Conservation (phyloP, 148 eudicot genomes). For the Polygonum aviculare region DNA sequence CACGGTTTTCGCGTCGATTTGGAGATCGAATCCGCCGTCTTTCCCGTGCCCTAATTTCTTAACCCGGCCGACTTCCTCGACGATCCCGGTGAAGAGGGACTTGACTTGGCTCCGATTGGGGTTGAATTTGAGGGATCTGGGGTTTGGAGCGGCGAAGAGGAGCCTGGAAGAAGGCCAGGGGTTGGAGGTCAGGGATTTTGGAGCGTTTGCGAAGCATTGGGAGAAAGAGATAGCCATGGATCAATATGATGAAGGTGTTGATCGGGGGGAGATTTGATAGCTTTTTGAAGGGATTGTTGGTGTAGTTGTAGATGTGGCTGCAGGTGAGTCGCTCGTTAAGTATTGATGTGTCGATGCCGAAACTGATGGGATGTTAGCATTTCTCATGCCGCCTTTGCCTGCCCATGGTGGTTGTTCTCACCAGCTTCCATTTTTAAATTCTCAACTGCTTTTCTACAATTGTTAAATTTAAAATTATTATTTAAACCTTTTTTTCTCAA, state of each 20-base stretch:
- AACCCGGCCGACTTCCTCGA: slow-evolving; percentile 75
- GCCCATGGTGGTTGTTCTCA: too few relatives aligned
- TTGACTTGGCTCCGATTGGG: slow-evolving; percentile 14
- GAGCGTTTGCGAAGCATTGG: neutral
- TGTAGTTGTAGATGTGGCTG: neutral
- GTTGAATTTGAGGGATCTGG: slow-evolving; percentile 18
- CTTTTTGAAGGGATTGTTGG: neutral
- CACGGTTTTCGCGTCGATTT: slow-evolving; percentile 52
- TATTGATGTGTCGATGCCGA: neutral
- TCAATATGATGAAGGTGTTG: neutral
- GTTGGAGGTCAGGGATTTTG: neutral
- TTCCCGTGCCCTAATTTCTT: slow-evolving; percentile 41
- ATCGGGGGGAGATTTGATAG: neutral
- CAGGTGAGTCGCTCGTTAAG: neutral
- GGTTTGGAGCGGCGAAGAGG: slow-evolving; percentile 12
- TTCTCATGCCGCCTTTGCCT: neutral
- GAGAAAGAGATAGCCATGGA: neutral
- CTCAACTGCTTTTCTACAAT: too few relatives aligned
- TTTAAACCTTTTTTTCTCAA: too few relatives aligned
- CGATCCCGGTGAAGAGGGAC: slow-evolving; percentile 79
- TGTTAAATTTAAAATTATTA: too few relatives aligned
- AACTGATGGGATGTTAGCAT: neutral
- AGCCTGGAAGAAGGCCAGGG: slow-evolving; percentile 1
- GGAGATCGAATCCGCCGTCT: slow-evolving; percentile 55
- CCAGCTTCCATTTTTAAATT: too few relatives aligned